Conservation (phyloP, 495 filamentous ascomycete genomes). For the Xylaria longipes region DNA sequence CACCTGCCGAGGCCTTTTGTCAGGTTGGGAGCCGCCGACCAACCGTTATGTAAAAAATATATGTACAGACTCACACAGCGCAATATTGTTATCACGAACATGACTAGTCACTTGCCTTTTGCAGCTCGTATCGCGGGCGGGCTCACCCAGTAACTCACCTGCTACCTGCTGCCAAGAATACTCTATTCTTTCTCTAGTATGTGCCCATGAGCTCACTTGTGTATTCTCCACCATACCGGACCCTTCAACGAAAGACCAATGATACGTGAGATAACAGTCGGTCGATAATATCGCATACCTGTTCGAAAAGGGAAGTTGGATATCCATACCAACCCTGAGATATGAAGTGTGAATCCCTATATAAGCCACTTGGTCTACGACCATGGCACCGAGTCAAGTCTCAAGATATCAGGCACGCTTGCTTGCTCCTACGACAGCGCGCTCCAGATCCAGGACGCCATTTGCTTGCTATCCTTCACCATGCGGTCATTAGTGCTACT, state of each 20-base stretch:
- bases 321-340: neutral
- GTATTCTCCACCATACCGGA: conserved; percentile 11
- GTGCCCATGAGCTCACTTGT: conserved; percentile 8
- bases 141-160: neutral
- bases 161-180: neutral
- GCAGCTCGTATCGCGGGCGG: neutral
- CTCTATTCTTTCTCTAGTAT: conserved; percentile 4
- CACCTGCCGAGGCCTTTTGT: conserved; percentile 4
- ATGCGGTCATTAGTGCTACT: conserved; percentile 44
- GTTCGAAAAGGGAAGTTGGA: conserved; percentile 42
- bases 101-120: conserved; percentile 30
- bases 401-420: conserved; percentile 26
- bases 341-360: conserved; percentile 25
- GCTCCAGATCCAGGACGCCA: neutral
- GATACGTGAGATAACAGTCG: conserved; percentile 5
- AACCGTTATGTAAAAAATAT: neutral
- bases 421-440: conserved; percentile 17
- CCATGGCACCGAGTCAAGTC: conserved; percentile 20
- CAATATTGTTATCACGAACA: conserved; percentile 24
- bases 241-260: conserved; percentile 11
- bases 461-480: conserved; percentile 29
- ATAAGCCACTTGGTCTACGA: conserved; percentile 25
- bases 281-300: conserved; percentile 24
- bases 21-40: neutral
- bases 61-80: conserved; percentile 10